Conservation (phyloP, 2,329 filamentous ascomycete genomes). For the Arthrobotrys entomopaga region DNA sequence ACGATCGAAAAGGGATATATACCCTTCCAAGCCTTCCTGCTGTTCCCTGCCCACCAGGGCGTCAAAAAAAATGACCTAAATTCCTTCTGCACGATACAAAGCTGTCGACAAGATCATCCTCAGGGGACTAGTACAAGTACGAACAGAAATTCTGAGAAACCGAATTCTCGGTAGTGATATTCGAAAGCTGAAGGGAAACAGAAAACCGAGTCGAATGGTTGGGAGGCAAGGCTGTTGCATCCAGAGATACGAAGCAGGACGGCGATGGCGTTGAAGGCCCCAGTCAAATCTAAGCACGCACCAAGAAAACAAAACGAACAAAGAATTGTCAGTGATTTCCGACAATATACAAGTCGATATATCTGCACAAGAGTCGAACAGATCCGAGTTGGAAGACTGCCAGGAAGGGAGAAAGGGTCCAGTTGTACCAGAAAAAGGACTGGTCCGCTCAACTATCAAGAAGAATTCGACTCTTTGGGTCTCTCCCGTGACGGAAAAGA, state of each 20-base stretch:
- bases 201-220: background rate
- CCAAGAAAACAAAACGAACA: constrained; percentile 14
- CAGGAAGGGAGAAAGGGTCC: background rate
- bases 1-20: background rate
- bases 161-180: too few species aligned
- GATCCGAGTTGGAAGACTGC: background rate
- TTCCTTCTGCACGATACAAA: constrained; percentile 33
- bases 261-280: constrained; percentile 17
- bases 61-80: constrained; percentile 30
- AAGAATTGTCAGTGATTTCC: constrained; percentile 12
- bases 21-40: constrained; percentile 3
- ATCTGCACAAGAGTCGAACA: background rate
- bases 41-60: constrained; percentile 17
- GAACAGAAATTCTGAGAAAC: constrained; percentile 1
- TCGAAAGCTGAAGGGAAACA: background rate
- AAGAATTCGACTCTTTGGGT: too few species aligned
- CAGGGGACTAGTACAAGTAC: background rate
- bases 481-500: too few species aligned
- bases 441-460: too few species aligned
- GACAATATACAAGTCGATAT: background rate
- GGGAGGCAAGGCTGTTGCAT: constrained; percentile 14
- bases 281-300: constrained; percentile 17
- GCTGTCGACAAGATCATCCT: constrained; percentile 45
- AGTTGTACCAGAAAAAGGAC: constrained; percentile 11
- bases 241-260: constrained; percentile 3